Evolutionary conservation across 2,329 filamentous ascomycete genomes (phyloP), one percentile per base, ranked within the genome.

Genomic region (Fusarium paranaense): DNA sequence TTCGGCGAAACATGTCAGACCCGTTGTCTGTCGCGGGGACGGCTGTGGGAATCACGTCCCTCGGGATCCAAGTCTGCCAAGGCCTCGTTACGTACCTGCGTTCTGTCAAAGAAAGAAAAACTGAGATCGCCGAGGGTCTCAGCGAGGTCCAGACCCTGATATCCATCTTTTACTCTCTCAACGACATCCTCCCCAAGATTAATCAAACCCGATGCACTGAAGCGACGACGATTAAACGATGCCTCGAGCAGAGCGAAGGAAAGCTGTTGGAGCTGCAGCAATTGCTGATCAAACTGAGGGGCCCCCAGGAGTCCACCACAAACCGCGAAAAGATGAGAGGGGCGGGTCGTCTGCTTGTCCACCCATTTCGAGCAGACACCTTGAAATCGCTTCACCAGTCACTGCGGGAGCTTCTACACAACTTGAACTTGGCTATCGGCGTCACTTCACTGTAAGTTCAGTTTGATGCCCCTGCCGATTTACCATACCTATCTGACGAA

Each of bases 51-150:
- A 61, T 66, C 45, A 16, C 30, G 13, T 61, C 64, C 4, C 45
- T 66, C 0, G 64, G 64, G 14, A 66, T 66, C 4, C 64, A 61
- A 37, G 57, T 61, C 10, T 66, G 56, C 57, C 64, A 66, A 14
- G 37, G 45, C 1, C 33, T 66, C 0, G n/a, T 61, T 9, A 38
- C 35, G 14, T 66, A 66, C 11, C 14, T 66, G 2, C 45, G 25
- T 9, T 61, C 64, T n/a, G n/a, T n/a, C n/a, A n/a, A n/a, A n/a
- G n/a, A n/a, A n/a, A n/a, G n/a, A n/a, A n/a, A n/a, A n/a, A n/a
- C n/a, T n/a, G n/a, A n/a, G n/a, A 66, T 66, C 10, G 16, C 14
- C 18, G 16, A 45, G 1, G 16, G 22, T 18, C 30, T 66, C 1
- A 6, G 6, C 5, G 35, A 62, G 7, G n/a, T 62, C 7, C 14